phyloP scores from a whole-genome alignment of 2,329 filamentous ascomycete species.

The Xylariaceae sp. region DNA sequence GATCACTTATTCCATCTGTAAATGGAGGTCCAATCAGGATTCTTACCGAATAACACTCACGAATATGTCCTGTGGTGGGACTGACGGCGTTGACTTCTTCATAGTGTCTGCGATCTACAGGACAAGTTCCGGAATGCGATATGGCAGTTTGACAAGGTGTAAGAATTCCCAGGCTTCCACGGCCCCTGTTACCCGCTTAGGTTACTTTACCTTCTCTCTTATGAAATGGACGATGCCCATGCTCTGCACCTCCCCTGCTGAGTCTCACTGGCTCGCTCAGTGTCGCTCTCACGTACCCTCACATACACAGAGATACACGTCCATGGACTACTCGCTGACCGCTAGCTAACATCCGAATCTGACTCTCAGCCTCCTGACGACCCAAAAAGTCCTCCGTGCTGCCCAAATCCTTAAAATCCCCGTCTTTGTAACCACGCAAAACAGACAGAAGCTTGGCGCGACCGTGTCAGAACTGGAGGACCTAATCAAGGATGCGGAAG shows the following conservation, averaged over 20 bases:
- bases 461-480: slow-evolving; percentile 67
- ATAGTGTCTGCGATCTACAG: slow-evolving; percentile 87
- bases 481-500: slow-evolving; percentile 46
- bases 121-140: slow-evolving; percentile 86
- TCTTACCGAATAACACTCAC: background rate
- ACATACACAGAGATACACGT: too few species aligned
- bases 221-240: too few species aligned
- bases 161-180: slow-evolving; percentile 27
- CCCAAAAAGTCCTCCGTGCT: slow-evolving; percentile 63
- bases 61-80: background rate
- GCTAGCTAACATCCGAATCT: background rate
- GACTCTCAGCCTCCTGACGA: slow-evolving; percentile 53
- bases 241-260: too few species aligned
- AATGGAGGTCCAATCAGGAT: background rate
- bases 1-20: background rate
- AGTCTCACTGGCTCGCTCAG: too few species aligned
- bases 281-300: background rate
- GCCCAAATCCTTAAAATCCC: slow-evolving; percentile 65
- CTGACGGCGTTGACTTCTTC: slow-evolving; percentile 14
- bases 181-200: background rate
- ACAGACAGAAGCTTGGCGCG: slow-evolving; percentile 67
- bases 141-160: slow-evolving; percentile 79
- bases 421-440: slow-evolving; percentile 82
- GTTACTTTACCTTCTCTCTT: too few species aligned
- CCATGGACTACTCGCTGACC: background rate